Evolutionary conservation across 768 basidiomycete species (phyloP), one percentile per base, ranked within the genome.

Genomic region (Rhodosporidiobolus odoratus): DNA sequence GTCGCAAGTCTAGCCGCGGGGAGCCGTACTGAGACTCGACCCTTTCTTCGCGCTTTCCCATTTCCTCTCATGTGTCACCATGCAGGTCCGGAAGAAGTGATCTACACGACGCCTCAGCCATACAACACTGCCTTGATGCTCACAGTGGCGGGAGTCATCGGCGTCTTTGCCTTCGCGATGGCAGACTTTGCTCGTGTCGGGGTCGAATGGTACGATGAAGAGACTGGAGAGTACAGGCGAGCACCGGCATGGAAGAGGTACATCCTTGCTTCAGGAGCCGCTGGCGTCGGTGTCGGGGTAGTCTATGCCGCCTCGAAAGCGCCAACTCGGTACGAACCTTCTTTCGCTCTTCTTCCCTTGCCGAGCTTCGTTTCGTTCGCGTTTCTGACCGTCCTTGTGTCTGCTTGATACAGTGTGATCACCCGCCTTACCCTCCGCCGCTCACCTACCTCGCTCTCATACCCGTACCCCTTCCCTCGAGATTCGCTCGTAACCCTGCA

Each of bases 211-310:
- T 43, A 38, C 27, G 47, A 62, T 45, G 68, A 65, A 34, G 58
- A 69, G n/a, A 64, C 65, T 25, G 68, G 68, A 27, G 68, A 69
- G 40, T 69, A 67, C 62, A 48, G 52, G 32, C 37, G 56, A 23
- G 68, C 65, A n/a, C 59, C 59, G 2, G 57, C 60, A 3, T 69
- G 68, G 72, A 64, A 69, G 58, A 65, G 72, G 15, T 73, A 70
- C 58, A 54, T 58, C 15, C 47, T 67, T 12, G 68, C 68, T 0
- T 19, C 47, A 2, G 65, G 68, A 0, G 65, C 68, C 0, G 58
- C 41, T 2, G 52, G 32, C 3, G 41, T 70, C 21, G 68, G 64
- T 3, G 38, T 32, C 0, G 68, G 40, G 2, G 38, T 66, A 7
- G 58, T 66, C 30, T 38, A 58, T 5, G 54, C 37, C 32, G 72